phyloP scores from a whole-genome alignment of 371 early-diverging fungal species.

The Circinella minor region DNA sequence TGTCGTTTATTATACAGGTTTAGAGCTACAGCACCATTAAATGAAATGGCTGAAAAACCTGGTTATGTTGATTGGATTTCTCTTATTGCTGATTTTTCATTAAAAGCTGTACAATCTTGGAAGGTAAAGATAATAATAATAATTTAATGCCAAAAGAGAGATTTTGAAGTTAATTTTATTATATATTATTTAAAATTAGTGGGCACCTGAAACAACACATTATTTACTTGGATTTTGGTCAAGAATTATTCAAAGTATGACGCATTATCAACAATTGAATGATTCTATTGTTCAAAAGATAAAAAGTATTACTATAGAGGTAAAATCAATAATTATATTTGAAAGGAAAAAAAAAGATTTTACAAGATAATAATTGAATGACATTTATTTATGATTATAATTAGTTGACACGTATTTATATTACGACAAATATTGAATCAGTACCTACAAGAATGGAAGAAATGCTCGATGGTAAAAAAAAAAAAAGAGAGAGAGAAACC shows the following conservation, averaged over 20 bases:
- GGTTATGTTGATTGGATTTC: conserved; percentile 78
- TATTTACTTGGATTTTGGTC: conserved; percentile 90
- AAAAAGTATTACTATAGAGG: conserved; percentile 41
- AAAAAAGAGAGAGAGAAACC: too few relatives aligned
- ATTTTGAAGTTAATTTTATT: background rate
- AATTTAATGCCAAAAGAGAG: background rate
- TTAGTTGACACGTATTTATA: conserved; percentile 55
- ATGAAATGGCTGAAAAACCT: conserved; percentile 75
- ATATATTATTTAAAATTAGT: conserved; percentile 39
- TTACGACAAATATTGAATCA: conserved; percentile 60
- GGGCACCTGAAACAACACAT: conserved; percentile 77
- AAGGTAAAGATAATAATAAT: conserved; percentile 51
- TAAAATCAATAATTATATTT: conserved; percentile 6
- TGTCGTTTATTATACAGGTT: conserved; percentile 84
- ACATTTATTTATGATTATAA: background rate
- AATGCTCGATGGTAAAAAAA: conserved; percentile 60
- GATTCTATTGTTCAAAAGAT: conserved; percentile 50
- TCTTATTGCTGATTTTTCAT: conserved; percentile 73
- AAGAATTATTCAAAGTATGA: conserved; percentile 71
- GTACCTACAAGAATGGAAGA: conserved; percentile 66
- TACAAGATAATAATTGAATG: too few relatives aligned
- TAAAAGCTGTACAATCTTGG: conserved; percentile 76
- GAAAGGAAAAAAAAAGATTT: too few relatives aligned
- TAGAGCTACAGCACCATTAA: conserved; percentile 78
- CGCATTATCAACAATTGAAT: conserved; percentile 52